phyloP scores from a whole-genome alignment of 768 basidiomycete species.

The Artomyces pyxidatus region DNA sequence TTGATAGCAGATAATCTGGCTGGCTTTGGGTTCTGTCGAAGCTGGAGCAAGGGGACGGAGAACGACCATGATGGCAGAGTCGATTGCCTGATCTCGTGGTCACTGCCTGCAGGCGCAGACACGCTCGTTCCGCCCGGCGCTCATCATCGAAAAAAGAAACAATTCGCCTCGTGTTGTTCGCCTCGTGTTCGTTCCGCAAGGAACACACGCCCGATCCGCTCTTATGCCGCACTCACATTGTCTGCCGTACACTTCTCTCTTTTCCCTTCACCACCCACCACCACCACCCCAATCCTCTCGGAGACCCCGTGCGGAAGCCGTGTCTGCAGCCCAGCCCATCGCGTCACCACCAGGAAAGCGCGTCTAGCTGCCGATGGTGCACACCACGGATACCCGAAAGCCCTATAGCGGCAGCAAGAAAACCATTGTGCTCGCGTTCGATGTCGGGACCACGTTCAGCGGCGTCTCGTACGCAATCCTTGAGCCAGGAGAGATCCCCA shows the following conservation, averaged over 20 bases:
- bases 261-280: not conserved
- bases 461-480: conserved; percentile 80
- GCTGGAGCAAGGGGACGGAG: too few relatives aligned
- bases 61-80: not conserved
- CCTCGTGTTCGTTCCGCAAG: too few relatives aligned
- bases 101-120: not conserved
- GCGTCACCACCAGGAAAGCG: conserved; percentile 3
- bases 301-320: conserved; percentile 9
- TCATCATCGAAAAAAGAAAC: not conserved
- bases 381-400: conserved; percentile 57
- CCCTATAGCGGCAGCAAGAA: conserved; percentile 59
- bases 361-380: conserved; percentile 33
- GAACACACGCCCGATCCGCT: not conserved
- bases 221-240: not conserved
- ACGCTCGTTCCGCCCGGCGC: not conserved
- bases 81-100: not conserved
- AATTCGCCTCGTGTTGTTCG: not conserved
- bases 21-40: conserved; percentile 7
- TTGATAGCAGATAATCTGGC: conserved; percentile 1
- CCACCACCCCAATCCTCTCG: too few relatives aligned
- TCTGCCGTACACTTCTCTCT: not conserved
- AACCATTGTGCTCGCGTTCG: conserved; percentile 70
- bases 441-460: conserved; percentile 78
- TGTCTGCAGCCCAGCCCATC: conserved; percentile 10
- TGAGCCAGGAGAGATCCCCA: conserved; percentile 73